phyloP scores from a whole-genome alignment of 805 yeast genomes.

The Starmerella davenportii region DNA sequence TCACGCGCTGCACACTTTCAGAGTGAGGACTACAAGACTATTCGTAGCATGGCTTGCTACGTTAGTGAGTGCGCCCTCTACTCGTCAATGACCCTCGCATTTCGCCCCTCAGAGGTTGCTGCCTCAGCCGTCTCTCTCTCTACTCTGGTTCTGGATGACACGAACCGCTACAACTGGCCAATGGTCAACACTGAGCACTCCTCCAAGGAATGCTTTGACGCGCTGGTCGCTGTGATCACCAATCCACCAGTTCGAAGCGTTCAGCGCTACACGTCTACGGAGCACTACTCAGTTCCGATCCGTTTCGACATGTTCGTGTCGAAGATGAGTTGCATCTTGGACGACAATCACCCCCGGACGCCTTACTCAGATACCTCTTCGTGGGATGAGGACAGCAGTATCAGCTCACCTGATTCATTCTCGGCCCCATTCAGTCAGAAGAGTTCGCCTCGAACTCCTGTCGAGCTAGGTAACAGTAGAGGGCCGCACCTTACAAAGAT shows the following conservation, averaged over 20 bases:
- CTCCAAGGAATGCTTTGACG: conserved; percentile 16
- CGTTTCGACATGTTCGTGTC: not conserved
- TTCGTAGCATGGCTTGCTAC: conserved; percentile 18
- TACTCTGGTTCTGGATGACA: conserved; percentile 14
- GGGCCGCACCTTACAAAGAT: too few relatives aligned
- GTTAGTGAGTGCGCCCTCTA: conserved; percentile 24
- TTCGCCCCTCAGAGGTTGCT: conserved; percentile 21
- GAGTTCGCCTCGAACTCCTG: not conserved
- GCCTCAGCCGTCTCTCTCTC: conserved; percentile 23
- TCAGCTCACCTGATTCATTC: not conserved
- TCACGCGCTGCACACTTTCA: conserved; percentile 7
- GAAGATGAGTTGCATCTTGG: not conserved
- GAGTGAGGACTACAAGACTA: conserved; percentile 5
- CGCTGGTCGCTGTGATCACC: conserved; percentile 15
- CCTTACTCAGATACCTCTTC: not conserved
- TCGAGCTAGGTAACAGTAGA: too few relatives aligned
- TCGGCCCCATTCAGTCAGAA: not conserved
- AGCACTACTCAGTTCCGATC: conserved; percentile 2
- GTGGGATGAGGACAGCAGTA: not conserved
- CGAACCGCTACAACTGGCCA: conserved; percentile 11
- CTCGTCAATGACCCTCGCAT: conserved; percentile 19
- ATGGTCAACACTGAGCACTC: conserved; percentile 8
- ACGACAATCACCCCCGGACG: not conserved
- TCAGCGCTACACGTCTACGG: conserved; percentile 7
- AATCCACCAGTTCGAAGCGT: conserved; percentile 13